Conservation (phyloP, 345 rosid genomes). For the Cardiospermum halicacabum region DNA sequence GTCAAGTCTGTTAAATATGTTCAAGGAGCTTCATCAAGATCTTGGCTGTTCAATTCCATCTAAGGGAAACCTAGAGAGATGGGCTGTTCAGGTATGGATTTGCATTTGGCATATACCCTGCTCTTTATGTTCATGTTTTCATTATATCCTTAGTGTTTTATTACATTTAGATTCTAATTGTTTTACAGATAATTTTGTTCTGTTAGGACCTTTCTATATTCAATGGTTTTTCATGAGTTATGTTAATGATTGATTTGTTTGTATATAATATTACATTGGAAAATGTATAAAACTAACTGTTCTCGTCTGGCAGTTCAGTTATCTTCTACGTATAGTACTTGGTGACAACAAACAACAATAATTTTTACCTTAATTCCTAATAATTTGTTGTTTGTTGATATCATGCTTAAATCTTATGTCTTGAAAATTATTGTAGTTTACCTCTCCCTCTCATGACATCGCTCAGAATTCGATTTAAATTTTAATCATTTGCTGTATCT, state of each 20-base stretch:
- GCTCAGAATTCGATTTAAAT: too few species aligned
- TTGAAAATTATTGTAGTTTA: too few species aligned
- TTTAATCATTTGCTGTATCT: too few species aligned
- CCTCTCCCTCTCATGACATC: too few species aligned
- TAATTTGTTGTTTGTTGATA: too few species aligned
- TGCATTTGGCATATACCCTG: background rate
- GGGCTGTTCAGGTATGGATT: conserved; percentile 78
- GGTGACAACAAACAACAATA: too few species aligned
- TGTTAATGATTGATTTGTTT: background rate
- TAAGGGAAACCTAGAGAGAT: conserved; percentile 79
- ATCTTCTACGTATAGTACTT: background rate
- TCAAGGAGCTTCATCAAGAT: conserved; percentile 85
- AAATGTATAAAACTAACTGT: background rate
- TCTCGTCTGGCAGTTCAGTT: background rate
- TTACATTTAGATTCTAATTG: background rate
- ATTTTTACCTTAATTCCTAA: too few species aligned
- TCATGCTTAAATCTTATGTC: too few species aligned
- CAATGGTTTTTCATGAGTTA: background rate
- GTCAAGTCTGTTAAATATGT: conserved; percentile 79
- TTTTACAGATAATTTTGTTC: background rate
- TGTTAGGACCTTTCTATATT: background rate
- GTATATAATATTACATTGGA: background rate
- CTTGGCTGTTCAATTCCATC: conserved; percentile 82
- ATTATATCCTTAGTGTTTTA: background rate
- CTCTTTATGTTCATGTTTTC: background rate